Conservation (phyloP, 768 basidiomycete species). For the Dioszegia aurantiaca region DNA sequence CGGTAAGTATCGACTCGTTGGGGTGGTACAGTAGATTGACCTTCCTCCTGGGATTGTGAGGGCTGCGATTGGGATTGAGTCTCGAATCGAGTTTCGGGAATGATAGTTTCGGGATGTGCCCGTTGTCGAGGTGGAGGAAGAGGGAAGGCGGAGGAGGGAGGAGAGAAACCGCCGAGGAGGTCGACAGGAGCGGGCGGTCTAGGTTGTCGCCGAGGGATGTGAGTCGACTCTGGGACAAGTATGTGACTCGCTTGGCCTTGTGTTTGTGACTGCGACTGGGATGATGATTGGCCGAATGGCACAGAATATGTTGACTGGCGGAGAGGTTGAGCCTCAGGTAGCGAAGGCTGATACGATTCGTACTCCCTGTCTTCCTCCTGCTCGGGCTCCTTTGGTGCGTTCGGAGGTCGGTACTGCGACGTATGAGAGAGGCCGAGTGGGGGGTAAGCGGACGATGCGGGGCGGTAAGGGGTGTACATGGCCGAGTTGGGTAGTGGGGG, state of each 20-base stretch:
- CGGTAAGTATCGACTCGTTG: slow-evolving; percentile 2
- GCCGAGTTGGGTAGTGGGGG: too few species aligned
- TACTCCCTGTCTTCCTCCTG: slow-evolving; percentile 5
- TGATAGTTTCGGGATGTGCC: background rate
- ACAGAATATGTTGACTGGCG: background rate
- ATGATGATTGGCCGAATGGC: background rate
- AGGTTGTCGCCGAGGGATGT: background rate
- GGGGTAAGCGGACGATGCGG: too few species aligned
- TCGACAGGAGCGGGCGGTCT: background rate
- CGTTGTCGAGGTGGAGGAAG: background rate
- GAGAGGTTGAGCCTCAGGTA: background rate
- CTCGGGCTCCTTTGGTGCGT: background rate
- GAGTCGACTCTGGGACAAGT: background rate
- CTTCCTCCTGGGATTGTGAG: too few species aligned
- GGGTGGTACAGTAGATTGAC: background rate
- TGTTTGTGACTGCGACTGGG: slow-evolving; percentile 4
- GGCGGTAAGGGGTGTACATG: too few species aligned
- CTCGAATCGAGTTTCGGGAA: background rate
- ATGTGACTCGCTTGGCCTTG: background rate
- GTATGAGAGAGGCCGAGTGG: too few species aligned
- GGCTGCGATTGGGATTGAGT: background rate
- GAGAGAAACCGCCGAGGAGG: slow-evolving; percentile 3
- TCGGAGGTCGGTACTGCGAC: background rate
- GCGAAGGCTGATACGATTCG: background rate
- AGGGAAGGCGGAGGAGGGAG: background rate